Evolutionary conservation across 306 rosid species (phyloP).

Genomic region (Cicer chorassanicum): DNA sequence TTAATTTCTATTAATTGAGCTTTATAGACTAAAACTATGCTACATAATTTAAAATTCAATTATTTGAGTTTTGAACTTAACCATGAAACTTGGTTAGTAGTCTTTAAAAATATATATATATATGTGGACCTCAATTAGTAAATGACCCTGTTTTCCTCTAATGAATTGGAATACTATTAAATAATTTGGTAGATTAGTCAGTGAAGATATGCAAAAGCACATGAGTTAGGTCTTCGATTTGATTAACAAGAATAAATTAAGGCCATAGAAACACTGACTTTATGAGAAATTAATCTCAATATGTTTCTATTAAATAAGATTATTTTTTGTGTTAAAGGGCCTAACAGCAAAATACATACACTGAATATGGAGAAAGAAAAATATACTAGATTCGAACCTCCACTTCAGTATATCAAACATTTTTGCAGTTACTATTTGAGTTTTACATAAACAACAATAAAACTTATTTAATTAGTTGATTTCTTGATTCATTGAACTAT

Average conservation of each 20-base stretch:
- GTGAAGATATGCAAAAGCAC: constrained; percentile 16
- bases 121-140: constrained; percentile 2
- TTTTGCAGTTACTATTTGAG: no score
- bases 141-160: not conserved
- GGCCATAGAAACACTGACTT: not conserved
- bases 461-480: not conserved
- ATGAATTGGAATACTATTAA: not conserved
- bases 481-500: constrained; percentile 4
- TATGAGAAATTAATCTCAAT: no score
- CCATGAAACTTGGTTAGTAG: not conserved
- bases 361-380: no score
- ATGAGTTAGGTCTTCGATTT: constrained; percentile 52
- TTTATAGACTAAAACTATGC: not conserved
- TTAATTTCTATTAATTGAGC: no score
- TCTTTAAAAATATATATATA: not conserved
- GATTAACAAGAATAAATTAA: constrained; percentile 40
- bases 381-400: no score
- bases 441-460: no score
- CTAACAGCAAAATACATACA: no score
- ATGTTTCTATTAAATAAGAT: not conserved
- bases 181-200: constrained; percentile 37
- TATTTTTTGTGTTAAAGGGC: not conserved
- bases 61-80: constrained; percentile 3
- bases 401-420: no score
- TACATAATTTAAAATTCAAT: not conserved